Evolutionary conservation across 2,329 filamentous ascomycete genomes (phyloP), one percentile per base, ranked within the genome.

Genomic region (Trichoderma sp.): DNA sequence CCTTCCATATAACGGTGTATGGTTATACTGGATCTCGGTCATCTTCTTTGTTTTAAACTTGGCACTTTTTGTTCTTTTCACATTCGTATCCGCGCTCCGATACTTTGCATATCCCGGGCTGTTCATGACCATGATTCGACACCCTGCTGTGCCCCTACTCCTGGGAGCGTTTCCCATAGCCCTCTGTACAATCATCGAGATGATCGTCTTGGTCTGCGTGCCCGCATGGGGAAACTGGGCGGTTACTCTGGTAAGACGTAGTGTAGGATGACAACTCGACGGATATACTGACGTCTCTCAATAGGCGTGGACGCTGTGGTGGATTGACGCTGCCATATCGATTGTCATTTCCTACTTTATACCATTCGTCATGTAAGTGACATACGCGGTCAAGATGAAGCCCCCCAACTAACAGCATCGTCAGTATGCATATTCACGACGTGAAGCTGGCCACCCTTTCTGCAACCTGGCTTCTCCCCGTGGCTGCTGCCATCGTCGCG

Each of bases 281-380:
- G 9, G 3, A 30, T 15, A 26, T 43, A 41, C 21, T 51, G 9
- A 51, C 7, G 6, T 41, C 1, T 43, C 2, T 21, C 3, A 28
- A 19, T 24, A 60, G 57, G 57, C 57, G 28, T 60, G 57, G 57
- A 28, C 45, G 5, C 10, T 60, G 34, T 60, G 57, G 57, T 60
- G 57, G 57, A 43, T 60, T 51, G 57, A 60, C 4, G 45, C 45
- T 17, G 57, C 45, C n/a, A 41, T 60, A 17, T 60, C 57, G 5
- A 43, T 60, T n/a, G 28, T 60, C 41, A 60, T 51, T 28, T 51
- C 30, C 21, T 60, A 60, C 34, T 43, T 30, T 45, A 51, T 60
- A 28, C 57, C 57, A 50, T 60, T 60, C 19, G 34, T 60, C 30
- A 60, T 60, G 57, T 60, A 51, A 60, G 45, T 24, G 17, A 60